Evolutionary conservation across 345 rosid genomes (phyloP), one percentile per base, ranked within the genome.

Genomic region (Hibiscus syriacus): DNA sequence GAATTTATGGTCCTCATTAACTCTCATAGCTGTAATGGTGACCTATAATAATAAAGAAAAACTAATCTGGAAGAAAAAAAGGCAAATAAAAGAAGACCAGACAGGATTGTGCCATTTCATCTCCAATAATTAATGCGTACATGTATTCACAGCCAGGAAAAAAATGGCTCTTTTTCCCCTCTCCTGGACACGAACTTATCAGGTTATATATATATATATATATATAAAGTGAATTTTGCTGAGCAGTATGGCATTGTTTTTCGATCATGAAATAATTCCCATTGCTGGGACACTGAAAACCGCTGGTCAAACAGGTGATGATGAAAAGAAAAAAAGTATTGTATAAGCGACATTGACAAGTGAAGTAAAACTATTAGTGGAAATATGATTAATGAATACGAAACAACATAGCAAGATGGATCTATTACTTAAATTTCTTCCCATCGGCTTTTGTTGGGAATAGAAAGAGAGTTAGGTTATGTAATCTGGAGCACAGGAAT

Each of bases 1-100:
- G 4, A 67, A 30, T 23, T 57, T 53, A 39, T 75, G 81, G 79
- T 57, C 55, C 64, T 64, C 30, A 1, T 30, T 67, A 3, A 5
- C 12, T 54, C 38, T 38, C 6, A 1, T 4, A 36, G 13, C 64
- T n/a, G 20, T 25, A 14, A 14, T 62, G 61, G 46, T 43, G 61
- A 14, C 72, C 70, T 45, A 46, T 79, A 4, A 73, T 67, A 29
- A 58, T 58, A 63, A 59, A 62, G 71, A 71, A 50, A 74, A 61
- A 50, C 68, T 60, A 74, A 68, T 64, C 43, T 26, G 54, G 2
- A 55, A 2, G 36, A 13, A 49, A 34, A n/a, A 27, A 46, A 14
- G 41, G 60, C 34, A 38, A 22, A 13, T 6, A 43, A 43, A 27
- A 20, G 29, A 50, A 50, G 36, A 62, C 19, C 39, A 55, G 43